phyloP scores from a whole-genome alignment of 2,329 filamentous ascomycete species.

The Xylariaceae sp. region DNA sequence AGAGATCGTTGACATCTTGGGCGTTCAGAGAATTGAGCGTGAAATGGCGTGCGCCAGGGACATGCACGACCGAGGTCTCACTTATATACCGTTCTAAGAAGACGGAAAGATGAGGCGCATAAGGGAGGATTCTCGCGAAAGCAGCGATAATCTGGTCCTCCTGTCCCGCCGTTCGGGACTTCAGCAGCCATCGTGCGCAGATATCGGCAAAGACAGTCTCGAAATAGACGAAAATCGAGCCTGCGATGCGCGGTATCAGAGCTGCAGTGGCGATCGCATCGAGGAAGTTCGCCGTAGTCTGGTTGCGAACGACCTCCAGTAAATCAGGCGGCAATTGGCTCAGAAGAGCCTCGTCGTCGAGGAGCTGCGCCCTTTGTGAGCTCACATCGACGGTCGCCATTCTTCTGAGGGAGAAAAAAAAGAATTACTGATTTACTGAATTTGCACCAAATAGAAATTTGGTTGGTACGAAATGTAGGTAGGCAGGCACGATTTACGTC shows the following conservation, averaged over 20 bases:
- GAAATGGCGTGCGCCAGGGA: slow-evolving; percentile 18
- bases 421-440: slow-evolving; percentile 15
- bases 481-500: not conserved
- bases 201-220: slow-evolving; percentile 74
- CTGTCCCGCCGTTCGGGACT: slow-evolving; percentile 36
- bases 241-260: slow-evolving; percentile 64
- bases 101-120: slow-evolving; percentile 72
- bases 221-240: slow-evolving; percentile 68
- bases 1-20: slow-evolving; percentile 10
- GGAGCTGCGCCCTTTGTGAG: slow-evolving; percentile 50
- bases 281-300: slow-evolving; percentile 61
- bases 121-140: slow-evolving; percentile 73
- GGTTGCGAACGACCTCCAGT: slow-evolving; percentile 58
- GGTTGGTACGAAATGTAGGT: slow-evolving; percentile 12
- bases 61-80: slow-evolving; percentile 27
- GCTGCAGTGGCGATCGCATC: slow-evolving; percentile 65
- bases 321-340: slow-evolving; percentile 65
- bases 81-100: slow-evolving; percentile 54
- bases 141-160: slow-evolving; percentile 55
- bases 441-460: slow-evolving; percentile 14
- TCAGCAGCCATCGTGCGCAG: slow-evolving; percentile 69
- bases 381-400: slow-evolving; percentile 55
- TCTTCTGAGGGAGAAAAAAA: slow-evolving; percentile 32
- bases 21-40: slow-evolving; percentile 29
- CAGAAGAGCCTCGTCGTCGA: slow-evolving; percentile 50